Conservation (phyloP, 176 grass and related monocot species). For the Dactylis glomerata region DNA sequence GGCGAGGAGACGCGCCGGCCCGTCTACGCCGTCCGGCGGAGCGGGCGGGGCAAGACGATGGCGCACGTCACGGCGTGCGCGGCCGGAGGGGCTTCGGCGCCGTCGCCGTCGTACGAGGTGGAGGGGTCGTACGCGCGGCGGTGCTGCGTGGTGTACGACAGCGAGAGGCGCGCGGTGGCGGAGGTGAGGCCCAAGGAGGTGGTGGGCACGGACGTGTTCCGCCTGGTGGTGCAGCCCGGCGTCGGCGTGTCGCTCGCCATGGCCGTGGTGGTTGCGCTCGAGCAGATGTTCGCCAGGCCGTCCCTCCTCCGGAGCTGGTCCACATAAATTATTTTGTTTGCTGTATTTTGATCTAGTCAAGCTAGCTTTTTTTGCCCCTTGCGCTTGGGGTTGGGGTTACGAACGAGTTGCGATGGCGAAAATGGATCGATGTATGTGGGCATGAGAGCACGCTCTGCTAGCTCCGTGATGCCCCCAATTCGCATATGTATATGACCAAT, state of each 20-base stretch:
- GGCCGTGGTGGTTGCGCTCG: constrained; percentile 78
- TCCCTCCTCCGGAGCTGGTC: constrained; percentile 64
- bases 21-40: constrained; percentile 50
- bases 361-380: constrained; percentile 22
- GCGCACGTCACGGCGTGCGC: neutral
- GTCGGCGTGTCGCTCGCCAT: constrained; percentile 61
- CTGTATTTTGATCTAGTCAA: constrained; percentile 12
- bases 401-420: neutral
- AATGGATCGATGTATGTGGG: neutral
- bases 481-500: neutral
- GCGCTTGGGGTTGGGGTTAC: constrained; percentile 8
- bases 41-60: neutral
- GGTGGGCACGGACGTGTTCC: constrained; percentile 78
- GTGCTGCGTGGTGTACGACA: constrained; percentile 79
- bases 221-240: constrained; percentile 57
- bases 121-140: constrained; percentile 76
- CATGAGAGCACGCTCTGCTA: constrained; percentile 21
- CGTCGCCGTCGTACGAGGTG: constrained; percentile 37
- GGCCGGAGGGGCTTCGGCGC: neutral
- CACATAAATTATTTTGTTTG: constrained; percentile 18
- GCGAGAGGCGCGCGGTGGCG: constrained; percentile 41
- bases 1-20: constrained; percentile 50
- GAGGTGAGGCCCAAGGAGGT: constrained; percentile 76
- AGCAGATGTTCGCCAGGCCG: constrained; percentile 70
- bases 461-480: constrained; percentile 24